Percentiles rank a stretch among this genome's conserved stretches.
Conservation (phyloP, 176 grass and related monocot species). For the Paspalum vaginatum region DNA sequence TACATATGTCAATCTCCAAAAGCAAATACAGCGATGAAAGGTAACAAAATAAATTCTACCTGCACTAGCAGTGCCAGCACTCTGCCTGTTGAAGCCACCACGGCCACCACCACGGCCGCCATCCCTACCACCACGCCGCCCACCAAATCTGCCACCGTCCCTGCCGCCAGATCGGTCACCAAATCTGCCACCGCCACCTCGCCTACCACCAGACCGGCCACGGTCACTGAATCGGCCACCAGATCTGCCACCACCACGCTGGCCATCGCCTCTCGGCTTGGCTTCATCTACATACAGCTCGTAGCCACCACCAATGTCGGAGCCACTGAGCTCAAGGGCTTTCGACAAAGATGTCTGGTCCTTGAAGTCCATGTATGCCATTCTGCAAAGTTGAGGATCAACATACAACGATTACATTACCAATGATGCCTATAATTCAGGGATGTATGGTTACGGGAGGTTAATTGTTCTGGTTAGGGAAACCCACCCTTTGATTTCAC, state of each 20-base stretch:
- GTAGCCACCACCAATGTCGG: slow-evolving; percentile 62
- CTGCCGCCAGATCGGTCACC: slow-evolving; percentile 42
- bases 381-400: slow-evolving; percentile 44
- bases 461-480: background rate
- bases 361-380: slow-evolving; percentile 82
- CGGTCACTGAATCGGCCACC: slow-evolving; percentile 54
- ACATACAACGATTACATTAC: background rate
- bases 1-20: too few relatives aligned
- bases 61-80: slow-evolving; percentile 57
- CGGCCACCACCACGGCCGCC: slow-evolving; percentile 22
- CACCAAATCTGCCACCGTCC: slow-evolving; percentile 29
- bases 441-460: background rate
- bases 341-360: slow-evolving; percentile 53
- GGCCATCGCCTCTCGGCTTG: slow-evolving; percentile 47
- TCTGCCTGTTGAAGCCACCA: slow-evolving; percentile 48
- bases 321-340: slow-evolving; percentile 66
- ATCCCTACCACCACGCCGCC: slow-evolving; percentile 35
- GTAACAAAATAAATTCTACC: slow-evolving; percentile 34
- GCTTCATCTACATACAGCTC: slow-evolving; percentile 64
- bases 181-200: slow-evolving; percentile 20
- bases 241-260: slow-evolving; percentile 42
- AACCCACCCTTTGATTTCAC: slow-evolving; percentile 75
- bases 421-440: background rate
- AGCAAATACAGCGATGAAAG: too few relatives aligned
- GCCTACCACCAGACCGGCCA: slow-evolving; percentile 35